phyloP scores from a whole-genome alignment of 257 asterid genomes.

The Coffea eugenioides region DNA sequence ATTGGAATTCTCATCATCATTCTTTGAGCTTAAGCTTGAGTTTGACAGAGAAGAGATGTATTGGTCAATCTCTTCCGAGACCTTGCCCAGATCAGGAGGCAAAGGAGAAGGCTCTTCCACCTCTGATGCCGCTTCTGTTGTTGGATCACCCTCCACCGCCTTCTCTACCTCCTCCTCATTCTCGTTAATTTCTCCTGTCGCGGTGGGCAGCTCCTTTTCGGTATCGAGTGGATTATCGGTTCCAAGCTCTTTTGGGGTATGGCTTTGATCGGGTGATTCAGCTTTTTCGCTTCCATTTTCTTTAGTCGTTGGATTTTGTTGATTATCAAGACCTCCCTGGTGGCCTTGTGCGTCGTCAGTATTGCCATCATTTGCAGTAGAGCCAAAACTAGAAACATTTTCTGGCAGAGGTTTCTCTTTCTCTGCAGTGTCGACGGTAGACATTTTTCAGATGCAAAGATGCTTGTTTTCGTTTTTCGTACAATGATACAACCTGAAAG shows the following conservation, averaged over 20 bases:
- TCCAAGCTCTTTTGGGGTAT: constrained; percentile 9
- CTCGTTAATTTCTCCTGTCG: neutral
- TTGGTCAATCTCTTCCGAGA: constrained; percentile 58
- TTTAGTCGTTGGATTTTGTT: neutral
- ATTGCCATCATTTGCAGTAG: constrained; percentile 6
- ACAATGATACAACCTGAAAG: constrained; percentile 5
- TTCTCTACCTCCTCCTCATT: neutral
- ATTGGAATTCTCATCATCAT: constrained; percentile 30
- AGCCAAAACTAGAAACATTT: constrained; percentile 15
- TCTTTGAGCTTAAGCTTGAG: constrained; percentile 9
- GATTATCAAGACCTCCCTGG: constrained; percentile 15
- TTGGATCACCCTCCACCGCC: neutral
- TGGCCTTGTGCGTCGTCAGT: constrained; percentile 6
- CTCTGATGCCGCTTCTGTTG: neutral
- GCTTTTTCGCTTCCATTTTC: neutral
- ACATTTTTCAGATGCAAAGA: neutral
- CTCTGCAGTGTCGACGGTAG: constrained; percentile 41
- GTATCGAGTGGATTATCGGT: constrained; percentile 8
- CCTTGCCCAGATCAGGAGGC: constrained; percentile 68
- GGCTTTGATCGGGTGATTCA: constrained; percentile 8
- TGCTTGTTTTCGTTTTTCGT: neutral
- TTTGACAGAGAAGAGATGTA: constrained; percentile 41
- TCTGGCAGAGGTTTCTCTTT: constrained; percentile 40
- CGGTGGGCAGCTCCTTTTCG: neutral
- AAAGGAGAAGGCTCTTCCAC: constrained; percentile 28